phyloP scores from a whole-genome alignment of 2,329 filamentous ascomycete species.

The Fusarium sp. region DNA sequence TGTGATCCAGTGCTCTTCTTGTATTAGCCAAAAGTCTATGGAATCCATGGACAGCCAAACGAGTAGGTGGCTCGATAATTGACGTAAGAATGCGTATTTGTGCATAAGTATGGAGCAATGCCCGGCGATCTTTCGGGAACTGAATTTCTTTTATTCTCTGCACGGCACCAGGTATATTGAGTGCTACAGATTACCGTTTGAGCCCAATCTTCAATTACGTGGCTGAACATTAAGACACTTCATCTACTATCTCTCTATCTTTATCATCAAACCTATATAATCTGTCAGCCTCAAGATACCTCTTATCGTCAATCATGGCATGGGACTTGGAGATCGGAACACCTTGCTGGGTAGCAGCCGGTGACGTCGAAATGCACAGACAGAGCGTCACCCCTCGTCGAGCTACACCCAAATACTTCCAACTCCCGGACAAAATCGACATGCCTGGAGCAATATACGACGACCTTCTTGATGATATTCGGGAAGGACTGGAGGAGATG shows the following conservation, averaged over 20 bases:
- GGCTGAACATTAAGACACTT: background rate
- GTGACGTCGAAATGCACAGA: background rate
- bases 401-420: background rate
- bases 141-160: background rate
- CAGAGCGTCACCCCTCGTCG: background rate
- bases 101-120: background rate
- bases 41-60: background rate
- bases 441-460: background rate
- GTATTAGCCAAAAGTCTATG: slow-evolving; percentile 4
- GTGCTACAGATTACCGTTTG: fast-evolving
- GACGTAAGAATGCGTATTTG: background rate
- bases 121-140: background rate
- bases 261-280: background rate
- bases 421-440: background rate
- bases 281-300: fast-evolving
- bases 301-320: background rate
- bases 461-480: background rate
- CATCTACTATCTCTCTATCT: fast-evolving
- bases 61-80: background rate
- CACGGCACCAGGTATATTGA: fast-evolving
- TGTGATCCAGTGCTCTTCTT: background rate
- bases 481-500: background rate
- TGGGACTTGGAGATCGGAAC: background rate
- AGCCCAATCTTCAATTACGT: background rate
- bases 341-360: background rate